These are phyloP conservation scores for Rhodotorula glutinis DNA, from an alignment of 1,284 basidiomycete genomes.

Conservation along the genomic window DNA sequence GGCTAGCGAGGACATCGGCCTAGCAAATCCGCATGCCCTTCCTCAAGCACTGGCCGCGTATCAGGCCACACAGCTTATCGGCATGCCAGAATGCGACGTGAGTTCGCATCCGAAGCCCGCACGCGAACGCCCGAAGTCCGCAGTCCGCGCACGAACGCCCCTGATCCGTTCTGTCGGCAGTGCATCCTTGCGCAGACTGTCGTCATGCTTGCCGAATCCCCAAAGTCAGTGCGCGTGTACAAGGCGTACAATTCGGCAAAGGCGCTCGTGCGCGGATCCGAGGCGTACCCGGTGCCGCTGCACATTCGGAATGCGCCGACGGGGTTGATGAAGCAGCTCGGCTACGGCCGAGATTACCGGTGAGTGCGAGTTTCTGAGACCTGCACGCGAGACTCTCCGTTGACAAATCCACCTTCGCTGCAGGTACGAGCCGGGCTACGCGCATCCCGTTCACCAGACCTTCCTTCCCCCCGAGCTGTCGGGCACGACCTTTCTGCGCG, in stretches of 20 bases:
- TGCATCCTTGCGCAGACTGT: slow-evolving; percentile 68
- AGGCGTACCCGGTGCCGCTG: slow-evolving; percentile 69
- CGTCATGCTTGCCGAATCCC: slow-evolving; percentile 74
- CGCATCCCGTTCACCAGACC: slow-evolving; percentile 55
- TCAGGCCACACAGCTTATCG: slow-evolving; percentile 74
- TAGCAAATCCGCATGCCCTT: slow-evolving; percentile 43
- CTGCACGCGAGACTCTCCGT: no score
- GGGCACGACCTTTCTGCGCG: slow-evolving; percentile 55
- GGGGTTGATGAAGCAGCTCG: slow-evolving; percentile 72
- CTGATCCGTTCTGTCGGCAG: neutral
- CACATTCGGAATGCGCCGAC: slow-evolving; percentile 86
- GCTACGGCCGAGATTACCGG: slow-evolving; percentile 66
- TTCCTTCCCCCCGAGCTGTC: slow-evolving; percentile 53
- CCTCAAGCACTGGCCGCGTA: slow-evolving; percentile 69
- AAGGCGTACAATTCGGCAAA: slow-evolving; percentile 63
- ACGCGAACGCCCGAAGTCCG: no score
- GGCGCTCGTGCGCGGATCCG: slow-evolving; percentile 31
- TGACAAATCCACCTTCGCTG: no score
- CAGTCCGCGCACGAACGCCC: no score
- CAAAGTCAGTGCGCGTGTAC: slow-evolving; percentile 76
- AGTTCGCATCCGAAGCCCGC: no score
- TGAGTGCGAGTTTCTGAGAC: slow-evolving; percentile 1
- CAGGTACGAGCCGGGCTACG: slow-evolving; percentile 73
- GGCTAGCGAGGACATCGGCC: slow-evolving; percentile 50
- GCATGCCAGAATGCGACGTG: slow-evolving; percentile 60